A percentile compares a stretch with the other conserved stretches of the same genome.
phyloP scores from a whole-genome alignment of 441 rosid species.

The Kokia cookei region DNA sequence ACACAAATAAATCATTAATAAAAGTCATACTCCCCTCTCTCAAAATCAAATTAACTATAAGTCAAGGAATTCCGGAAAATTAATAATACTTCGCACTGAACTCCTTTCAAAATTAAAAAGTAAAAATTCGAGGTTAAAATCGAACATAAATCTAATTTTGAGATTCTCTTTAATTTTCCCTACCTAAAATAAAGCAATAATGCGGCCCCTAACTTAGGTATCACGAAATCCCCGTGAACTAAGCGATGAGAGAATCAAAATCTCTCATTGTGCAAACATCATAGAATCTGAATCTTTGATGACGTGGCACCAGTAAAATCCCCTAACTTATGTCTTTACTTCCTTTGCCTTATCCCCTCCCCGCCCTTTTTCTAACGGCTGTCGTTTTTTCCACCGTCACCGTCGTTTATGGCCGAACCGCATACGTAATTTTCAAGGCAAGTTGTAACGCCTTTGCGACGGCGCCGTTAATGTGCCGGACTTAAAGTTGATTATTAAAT shows the following conservation, averaged over 20 bases:
- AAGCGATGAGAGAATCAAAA: background rate
- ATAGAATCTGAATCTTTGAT: constrained; percentile 26
- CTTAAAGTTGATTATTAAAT: constrained; percentile 8
- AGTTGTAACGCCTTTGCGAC: background rate
- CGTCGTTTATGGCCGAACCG: background rate
- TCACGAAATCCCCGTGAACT: constrained; percentile 17
- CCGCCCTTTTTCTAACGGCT: constrained; percentile 16
- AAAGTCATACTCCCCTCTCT: background rate
- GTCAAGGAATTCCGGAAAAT: background rate
- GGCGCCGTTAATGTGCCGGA: constrained; percentile 11
- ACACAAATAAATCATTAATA: background rate
- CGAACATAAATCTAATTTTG: background rate
- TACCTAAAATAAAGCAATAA: too few relatives aligned
- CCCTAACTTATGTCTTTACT: constrained; percentile 4
- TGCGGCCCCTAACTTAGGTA: background rate
- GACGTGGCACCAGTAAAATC: constrained; percentile 26
- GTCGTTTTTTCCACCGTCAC: constrained; percentile 6
- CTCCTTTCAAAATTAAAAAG: too few relatives aligned
- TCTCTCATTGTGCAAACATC: background rate
- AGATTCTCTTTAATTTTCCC: background rate
- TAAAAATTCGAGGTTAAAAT: too few relatives aligned
- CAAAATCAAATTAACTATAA: background rate
- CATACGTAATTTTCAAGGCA: background rate
- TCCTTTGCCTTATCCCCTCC: background rate
- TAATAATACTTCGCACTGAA: too few relatives aligned